Conservation (phyloP, 257 asterid species). For the Primulina tabacum region DNA sequence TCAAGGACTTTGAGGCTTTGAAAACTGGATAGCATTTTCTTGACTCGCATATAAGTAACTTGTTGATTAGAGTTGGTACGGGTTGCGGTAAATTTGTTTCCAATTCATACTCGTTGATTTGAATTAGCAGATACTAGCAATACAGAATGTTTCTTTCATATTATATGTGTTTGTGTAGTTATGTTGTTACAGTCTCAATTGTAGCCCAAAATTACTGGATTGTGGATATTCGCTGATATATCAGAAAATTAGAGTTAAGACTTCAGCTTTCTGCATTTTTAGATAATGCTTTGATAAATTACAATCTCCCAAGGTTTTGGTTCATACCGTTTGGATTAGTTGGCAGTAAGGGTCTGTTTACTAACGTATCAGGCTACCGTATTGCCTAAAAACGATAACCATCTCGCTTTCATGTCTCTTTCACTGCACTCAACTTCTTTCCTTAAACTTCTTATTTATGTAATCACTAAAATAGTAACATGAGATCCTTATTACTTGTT, state of each 20-base stretch:
- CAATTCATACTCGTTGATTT: background rate
- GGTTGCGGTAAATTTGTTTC: slow-evolving; percentile 19
- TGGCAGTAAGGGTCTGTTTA: no score
- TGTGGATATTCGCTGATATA: no score
- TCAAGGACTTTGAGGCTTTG: slow-evolving; percentile 5
- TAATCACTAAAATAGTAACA: no score
- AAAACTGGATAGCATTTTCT: background rate
- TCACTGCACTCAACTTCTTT: no score
- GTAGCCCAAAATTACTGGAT: background rate
- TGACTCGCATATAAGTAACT: background rate
- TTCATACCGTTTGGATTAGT: no score
- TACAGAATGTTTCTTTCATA: slow-evolving; percentile 15
- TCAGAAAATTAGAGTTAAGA: background rate
- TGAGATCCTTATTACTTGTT: no score
- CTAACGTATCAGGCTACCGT: no score
- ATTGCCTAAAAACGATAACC: no score
- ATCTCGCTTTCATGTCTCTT: no score
- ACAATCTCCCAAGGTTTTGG: no score
- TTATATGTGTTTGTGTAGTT: slow-evolving; percentile 16
- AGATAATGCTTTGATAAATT: no score
- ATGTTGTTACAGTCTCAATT: slow-evolving; percentile 9
- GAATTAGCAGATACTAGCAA: slow-evolving; percentile 11
- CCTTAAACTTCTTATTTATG: no score
- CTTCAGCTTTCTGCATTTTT: background rate
- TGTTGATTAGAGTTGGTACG: slow-evolving; percentile 16